Evolutionary conservation across 1,284 basidiomycete species (phyloP).

Genomic region (Papiliotrema nemorosa): DNA sequence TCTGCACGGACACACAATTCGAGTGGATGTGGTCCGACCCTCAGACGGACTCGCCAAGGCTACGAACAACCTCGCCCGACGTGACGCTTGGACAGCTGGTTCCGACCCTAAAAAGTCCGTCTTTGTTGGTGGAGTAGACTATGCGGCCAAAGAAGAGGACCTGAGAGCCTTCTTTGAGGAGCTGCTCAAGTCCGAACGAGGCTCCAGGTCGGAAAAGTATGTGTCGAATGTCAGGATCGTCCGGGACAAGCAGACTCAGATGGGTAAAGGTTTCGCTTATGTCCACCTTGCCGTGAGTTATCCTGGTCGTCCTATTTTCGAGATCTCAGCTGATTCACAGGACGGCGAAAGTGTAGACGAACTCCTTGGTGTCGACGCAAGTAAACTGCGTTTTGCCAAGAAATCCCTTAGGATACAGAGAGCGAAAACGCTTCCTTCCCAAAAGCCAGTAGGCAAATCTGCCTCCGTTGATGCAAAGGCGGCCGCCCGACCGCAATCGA

Average conservation of each 20-base stretch:
- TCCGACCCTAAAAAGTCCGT: slow-evolving; percentile 74
- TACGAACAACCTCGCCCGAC: slow-evolving; percentile 35
- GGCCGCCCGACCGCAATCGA: too few relatives aligned
- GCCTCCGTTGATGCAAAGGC: too few relatives aligned
- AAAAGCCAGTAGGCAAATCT: slow-evolving; percentile 4
- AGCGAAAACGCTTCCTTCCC: slow-evolving; percentile 60
- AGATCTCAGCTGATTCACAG: slow-evolving; percentile 50
- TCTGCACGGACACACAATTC: slow-evolving; percentile 71
- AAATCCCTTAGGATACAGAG: slow-evolving; percentile 80
- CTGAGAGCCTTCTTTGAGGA: slow-evolving; percentile 82
- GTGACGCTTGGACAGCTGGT: slow-evolving; percentile 39
- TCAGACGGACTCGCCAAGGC: slow-evolving; percentile 33
- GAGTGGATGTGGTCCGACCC: slow-evolving; percentile 65
- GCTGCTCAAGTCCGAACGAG: slow-evolving; percentile 69
- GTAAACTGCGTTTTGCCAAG: slow-evolving; percentile 81
- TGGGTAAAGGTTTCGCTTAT: slow-evolving; percentile 98
- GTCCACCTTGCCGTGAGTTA: slow-evolving; percentile 75
- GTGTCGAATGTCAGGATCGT: slow-evolving; percentile 83
- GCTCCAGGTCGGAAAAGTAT: slow-evolving; percentile 56
- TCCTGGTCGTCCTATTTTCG: slow-evolving; percentile 59
- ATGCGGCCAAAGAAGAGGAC: slow-evolving; percentile 86
- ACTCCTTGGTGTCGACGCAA: slow-evolving; percentile 68
- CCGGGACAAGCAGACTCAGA: slow-evolving; percentile 84
- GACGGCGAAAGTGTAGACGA: slow-evolving; percentile 87
- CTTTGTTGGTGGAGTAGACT: slow-evolving; percentile 92